Conservation (phyloP, 345 rosid species). For the Carallia pectinifolia region DNA sequence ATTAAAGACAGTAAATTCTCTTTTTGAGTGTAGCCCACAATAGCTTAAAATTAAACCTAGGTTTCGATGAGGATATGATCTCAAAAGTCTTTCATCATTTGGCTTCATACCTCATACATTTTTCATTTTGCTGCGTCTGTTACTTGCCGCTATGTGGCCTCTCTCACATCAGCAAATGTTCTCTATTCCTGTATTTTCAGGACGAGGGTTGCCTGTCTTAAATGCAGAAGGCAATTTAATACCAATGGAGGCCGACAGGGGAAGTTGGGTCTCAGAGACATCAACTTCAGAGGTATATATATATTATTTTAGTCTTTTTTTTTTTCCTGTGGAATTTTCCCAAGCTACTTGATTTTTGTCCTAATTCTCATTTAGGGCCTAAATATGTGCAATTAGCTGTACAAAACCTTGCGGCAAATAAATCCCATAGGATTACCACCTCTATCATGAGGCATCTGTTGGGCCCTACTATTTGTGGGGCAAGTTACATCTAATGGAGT, state of each 20-base stretch:
- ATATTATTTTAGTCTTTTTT: background rate
- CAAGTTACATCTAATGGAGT: background rate
- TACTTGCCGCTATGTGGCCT: background rate
- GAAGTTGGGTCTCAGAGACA: slow-evolving; percentile 51
- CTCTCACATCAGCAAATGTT: background rate
- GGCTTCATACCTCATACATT: background rate
- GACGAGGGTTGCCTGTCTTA: slow-evolving; percentile 75
- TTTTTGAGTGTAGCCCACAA: background rate
- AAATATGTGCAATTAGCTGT: background rate
- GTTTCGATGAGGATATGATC: background rate
- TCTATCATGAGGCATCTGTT: background rate
- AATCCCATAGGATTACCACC: too few relatives aligned
- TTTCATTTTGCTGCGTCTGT: background rate
- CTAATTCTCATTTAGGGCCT: background rate
- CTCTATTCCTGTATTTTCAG: slow-evolving; percentile 33
- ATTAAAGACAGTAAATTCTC: background rate
- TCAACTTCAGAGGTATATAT: slow-evolving; percentile 74
- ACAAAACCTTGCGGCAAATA: background rate
- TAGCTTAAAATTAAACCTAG: slow-evolving; percentile 1
- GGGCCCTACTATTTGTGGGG: background rate
- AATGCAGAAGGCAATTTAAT: slow-evolving; percentile 83
- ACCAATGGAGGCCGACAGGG: slow-evolving; percentile 51
- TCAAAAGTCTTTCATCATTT: background rate
- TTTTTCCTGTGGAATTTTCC: background rate
- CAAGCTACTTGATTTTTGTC: background rate